Base-by-base conservation (phyloP, 345 rosid genomes). In the Firmiana major region DNA sequence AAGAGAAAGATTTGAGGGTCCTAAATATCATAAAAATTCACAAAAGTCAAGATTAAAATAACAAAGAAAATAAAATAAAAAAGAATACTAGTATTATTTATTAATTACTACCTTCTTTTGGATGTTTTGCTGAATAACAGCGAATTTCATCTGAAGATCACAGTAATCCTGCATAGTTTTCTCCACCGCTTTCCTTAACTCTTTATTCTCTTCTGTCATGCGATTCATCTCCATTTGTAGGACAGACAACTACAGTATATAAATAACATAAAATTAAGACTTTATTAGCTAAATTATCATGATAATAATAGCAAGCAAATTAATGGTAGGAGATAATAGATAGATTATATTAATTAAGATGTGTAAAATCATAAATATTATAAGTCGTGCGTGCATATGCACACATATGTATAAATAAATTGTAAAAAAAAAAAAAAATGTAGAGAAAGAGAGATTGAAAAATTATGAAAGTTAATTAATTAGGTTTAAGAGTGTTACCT, bases 191-290 rank as follows among this genome's bases (percentile, higher is more conserved):
- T 76, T 82, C 79, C 86, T 89, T 83, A 91, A 79, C 73, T 74
- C 75, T 57, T 83, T 31, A 77, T 91, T 91, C 78, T 91, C 93
- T 80, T 89, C 93, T 62, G 85, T 89, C 84, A 89, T 85, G 8
- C 86, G 80, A 48, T 69, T 81, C 86, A 91, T 89, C 84, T 91
- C 89, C 85, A 40, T 78, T 28, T 85, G 85, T 60, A 91, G 59
- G 75, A 62, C 86, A 63, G 73, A 78, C 74, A 91, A 51, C 92
- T 89, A 76, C 3, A 31, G 34, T 31, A 31, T 31, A 31, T 31
- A 31, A 31, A 31, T 4, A 55, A 19, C 9, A 16, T 38, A 65
- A 55, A 36, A 15, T 46, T 8, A 22, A 21, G 22, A n/a, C 22
- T 42, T 22, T 19, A n/a, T 31, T 31, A 43, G 2, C 54, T 48